Evolutionary conservation across 2,329 filamentous ascomycete species (phyloP).

Genomic region (Lachnum nothofagi): DNA sequence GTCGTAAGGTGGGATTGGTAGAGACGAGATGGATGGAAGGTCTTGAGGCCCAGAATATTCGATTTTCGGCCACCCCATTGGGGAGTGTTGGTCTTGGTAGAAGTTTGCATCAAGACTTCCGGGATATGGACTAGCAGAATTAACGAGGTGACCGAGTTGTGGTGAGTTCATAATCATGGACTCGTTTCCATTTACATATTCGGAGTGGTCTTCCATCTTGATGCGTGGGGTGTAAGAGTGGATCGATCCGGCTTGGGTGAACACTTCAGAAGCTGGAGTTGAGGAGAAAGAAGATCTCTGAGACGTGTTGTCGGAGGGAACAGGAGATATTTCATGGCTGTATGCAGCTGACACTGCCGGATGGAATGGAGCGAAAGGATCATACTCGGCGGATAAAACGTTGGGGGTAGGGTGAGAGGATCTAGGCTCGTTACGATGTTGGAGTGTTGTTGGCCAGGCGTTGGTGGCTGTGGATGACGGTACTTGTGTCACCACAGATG

Average conservation of each 20-base stretch:
- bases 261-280: conserved; percentile 30
- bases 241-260: conserved; percentile 28
- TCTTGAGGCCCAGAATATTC: conserved; percentile 26
- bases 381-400: conserved; percentile 47
- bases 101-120: conserved; percentile 27
- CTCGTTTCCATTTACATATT: conserved; percentile 24
- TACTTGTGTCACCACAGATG: conserved; percentile 18
- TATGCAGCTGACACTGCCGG: conserved; percentile 40
- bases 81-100: conserved; percentile 25
- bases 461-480: conserved; percentile 24
- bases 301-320: conserved; percentile 29
- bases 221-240: conserved; percentile 29
- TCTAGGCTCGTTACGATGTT: conserved; percentile 24
- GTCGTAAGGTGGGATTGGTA: conserved; percentile 26
- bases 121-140: conserved; percentile 24
- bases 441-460: conserved; percentile 25
- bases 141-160: conserved; percentile 21
- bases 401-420: conserved; percentile 35
- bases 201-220: conserved; percentile 32
- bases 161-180: conserved; percentile 27
- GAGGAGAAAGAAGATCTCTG: conserved; percentile 33
- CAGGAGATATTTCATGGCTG: conserved; percentile 39
- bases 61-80: conserved; percentile 27
- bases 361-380: conserved; percentile 46
- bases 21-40: conserved; percentile 26